Conservation (phyloP, 1,139 yeast species). For the Kluyveromyces sp. region DNA sequence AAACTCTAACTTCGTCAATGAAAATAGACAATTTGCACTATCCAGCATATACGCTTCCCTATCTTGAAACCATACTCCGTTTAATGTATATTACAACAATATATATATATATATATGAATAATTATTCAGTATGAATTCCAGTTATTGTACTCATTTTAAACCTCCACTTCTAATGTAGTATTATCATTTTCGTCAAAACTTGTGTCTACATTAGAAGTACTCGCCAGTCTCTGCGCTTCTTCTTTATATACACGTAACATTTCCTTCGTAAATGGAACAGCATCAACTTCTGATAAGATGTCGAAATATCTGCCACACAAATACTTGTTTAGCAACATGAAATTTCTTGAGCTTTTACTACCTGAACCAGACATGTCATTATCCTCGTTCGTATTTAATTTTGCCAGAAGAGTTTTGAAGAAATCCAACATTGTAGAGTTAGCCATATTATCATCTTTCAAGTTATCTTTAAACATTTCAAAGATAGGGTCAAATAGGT, state of each 20-base stretch:
- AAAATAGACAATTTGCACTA: too few species aligned
- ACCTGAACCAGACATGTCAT: constrained; percentile 13
- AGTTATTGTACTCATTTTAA: neutral
- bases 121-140: neutral
- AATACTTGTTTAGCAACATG: constrained; percentile 41
- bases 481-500: constrained; percentile 47
- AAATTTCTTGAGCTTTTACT: constrained; percentile 35
- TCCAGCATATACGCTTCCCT: too few species aligned
- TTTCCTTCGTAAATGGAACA: constrained; percentile 28
- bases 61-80: too few species aligned
- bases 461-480: constrained; percentile 44
- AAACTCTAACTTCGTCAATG: constrained; percentile 13
- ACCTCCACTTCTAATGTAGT: neutral
- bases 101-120: too few species aligned
- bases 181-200: constrained; percentile 2
- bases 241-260: constrained; percentile 11
- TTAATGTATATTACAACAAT: too few species aligned
- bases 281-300: constrained; percentile 35
- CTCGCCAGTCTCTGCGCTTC: neutral
- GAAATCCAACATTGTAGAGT: constrained; percentile 70
- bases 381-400: constrained; percentile 14
- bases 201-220: neutral
- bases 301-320: constrained; percentile 38
- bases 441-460: constrained; percentile 54
- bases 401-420: constrained; percentile 43